These are phyloP conservation scores for Podosphaera leucotricha DNA, from an alignment of 2,329 filamentous ascomycete species.

Conservation along the genomic window DNA sequence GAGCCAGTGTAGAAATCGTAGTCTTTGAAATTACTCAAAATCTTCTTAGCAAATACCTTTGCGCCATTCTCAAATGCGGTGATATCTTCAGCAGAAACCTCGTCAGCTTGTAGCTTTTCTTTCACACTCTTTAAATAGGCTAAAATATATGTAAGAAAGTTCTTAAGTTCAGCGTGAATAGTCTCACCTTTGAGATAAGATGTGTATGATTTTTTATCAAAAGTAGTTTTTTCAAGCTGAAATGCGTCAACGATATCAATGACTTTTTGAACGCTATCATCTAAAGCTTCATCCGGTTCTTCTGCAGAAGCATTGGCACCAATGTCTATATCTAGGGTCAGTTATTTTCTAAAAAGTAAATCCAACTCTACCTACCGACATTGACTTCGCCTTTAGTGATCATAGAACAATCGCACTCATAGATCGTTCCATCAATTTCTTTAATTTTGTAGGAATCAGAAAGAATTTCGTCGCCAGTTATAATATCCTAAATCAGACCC, in stretches of 20 bases:
- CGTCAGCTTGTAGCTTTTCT: conserved; percentile 37
- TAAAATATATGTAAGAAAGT: conserved; percentile 2
- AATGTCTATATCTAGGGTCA: conserved; percentile 31
- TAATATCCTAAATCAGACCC: conserved; percentile 41
- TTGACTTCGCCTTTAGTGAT: conserved; percentile 48
- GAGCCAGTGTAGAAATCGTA: conserved; percentile 87
- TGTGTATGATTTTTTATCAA: conserved; percentile 78
- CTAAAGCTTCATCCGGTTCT: conserved; percentile 45
- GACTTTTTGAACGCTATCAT: conserved; percentile 51
- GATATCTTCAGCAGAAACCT: conserved; percentile 40
- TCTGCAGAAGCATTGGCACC: conserved; percentile 96
- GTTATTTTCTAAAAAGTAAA: background rate
- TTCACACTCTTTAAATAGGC: conserved; percentile 87
- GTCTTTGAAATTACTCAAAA: conserved; percentile 76
- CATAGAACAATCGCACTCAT: conserved; percentile 82
- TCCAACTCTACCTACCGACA: conserved; percentile 21
- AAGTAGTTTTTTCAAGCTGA: conserved; percentile 54
- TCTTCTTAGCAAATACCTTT: conserved; percentile 48
- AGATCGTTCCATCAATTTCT: conserved; percentile 55
- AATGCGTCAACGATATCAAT: conserved; percentile 90
- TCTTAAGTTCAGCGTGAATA: conserved; percentile 1
- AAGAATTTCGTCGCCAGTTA: conserved; percentile 86
- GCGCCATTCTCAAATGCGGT: conserved; percentile 62
- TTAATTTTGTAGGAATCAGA: conserved; percentile 81
- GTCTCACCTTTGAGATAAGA: conserved; percentile 59